Percentiles rank a stretch among this genome's conserved stretches.
phyloP scores from a whole-genome alignment of 495 filamentous ascomycete genomes.

The Durotheca rogersii region DNA sequence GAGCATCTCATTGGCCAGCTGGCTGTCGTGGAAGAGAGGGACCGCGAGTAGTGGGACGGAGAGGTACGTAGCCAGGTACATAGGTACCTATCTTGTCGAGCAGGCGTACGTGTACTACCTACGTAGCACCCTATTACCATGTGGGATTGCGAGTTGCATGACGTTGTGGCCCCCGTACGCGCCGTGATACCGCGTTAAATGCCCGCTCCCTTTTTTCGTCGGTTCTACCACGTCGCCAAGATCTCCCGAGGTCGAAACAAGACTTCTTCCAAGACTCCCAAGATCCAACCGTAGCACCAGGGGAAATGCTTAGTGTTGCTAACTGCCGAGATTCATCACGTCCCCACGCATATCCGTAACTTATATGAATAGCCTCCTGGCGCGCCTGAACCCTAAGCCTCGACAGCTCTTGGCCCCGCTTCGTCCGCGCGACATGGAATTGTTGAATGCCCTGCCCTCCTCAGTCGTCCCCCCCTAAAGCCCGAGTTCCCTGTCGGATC shows the following conservation, averaged over 20 bases:
- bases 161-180: too few relatives aligned
- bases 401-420: too few relatives aligned
- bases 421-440: too few relatives aligned
- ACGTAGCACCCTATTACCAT: too few relatives aligned
- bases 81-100: too few relatives aligned
- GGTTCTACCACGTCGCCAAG: constrained; percentile 18
- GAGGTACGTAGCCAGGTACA: not conserved
- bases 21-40: constrained; percentile 1
- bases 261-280: constrained; percentile 20
- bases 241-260: constrained; percentile 23
- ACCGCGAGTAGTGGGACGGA: constrained; percentile 6
- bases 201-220: not conserved
- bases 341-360: not conserved
- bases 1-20: constrained; percentile 23
- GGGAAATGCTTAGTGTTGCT: constrained; percentile 11
- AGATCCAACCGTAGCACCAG: constrained; percentile 7
- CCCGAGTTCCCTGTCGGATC: constrained; percentile 6
- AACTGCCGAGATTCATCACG: too few relatives aligned
- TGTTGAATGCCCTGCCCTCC: too few relatives aligned
- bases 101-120: too few relatives aligned
- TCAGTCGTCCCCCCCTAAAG: not conserved
- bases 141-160: too few relatives aligned
- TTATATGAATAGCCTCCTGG: too few relatives aligned
- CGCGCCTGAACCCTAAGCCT: too few relatives aligned
- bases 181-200: too few relatives aligned